Evolutionary conservation across 768 basidiomycete species (phyloP), one percentile per base, ranked within the genome.

Genomic region (Auriscalpium orientale): DNA sequence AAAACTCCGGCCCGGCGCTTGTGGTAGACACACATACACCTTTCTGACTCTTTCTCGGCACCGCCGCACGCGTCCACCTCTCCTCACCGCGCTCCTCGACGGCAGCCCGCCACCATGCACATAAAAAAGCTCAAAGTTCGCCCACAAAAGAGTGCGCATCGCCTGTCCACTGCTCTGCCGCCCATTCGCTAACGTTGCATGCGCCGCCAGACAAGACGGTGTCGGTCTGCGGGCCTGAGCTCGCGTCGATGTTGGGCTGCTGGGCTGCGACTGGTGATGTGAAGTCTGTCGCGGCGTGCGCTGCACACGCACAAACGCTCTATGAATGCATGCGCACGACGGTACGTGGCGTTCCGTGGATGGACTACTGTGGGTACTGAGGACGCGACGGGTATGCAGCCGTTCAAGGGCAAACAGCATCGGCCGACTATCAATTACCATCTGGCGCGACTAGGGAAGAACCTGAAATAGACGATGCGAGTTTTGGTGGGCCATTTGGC

Each of bases 391-490:
- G n/a, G 56, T 38, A 13, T 58, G 12, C 65, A 93, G 90, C 85
- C 87, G 11, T 75, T 83, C 66, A 76, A 79, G 49, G 82, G 82
- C 58, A 89, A 85, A 67, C 70, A 70, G 46, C 89, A 84, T 51
- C 79, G 78, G 66, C 81, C 91, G 36, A 83, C 87, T 36, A 92
- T 95, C 74, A 94, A 95, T 71, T 94, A 91, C 68, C 90, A 93
- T 70, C 82, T 94, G 61, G 85, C 88, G 63, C 82, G 90, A 68
- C 76, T 92, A 59, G 79, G 81, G 58, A 89, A 88, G 67, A 81
- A 77, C 58, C 78, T 84, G 62, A 87, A 87, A 78, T 87, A 80
- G 75, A 28, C 28, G 28, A 28, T 28, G 28, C 28, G 28, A 28
- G 4, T 28, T 28, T 28, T 28, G 28, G 28, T 28, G 28, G 2